Evolutionary conservation across 257 asterid species (phyloP).

Genomic region (Dorcoceras hygrometricum): DNA sequence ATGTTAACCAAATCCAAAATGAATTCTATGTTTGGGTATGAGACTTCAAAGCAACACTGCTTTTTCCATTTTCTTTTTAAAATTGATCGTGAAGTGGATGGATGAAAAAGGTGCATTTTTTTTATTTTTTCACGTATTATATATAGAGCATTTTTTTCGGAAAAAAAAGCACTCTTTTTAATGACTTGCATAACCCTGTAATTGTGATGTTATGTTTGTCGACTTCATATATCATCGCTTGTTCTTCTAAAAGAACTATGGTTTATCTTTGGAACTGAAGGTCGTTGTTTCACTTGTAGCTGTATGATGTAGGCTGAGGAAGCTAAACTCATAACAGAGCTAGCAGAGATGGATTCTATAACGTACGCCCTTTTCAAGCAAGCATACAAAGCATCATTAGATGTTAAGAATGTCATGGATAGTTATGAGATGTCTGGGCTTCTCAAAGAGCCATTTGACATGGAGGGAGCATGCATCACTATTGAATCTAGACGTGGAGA

Average conservation of each 20-base stretch:
- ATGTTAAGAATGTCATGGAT: conserved; percentile 58
- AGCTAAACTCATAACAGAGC: conserved; percentile 81
- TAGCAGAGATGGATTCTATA: conserved; percentile 64
- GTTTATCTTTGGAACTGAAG: not conserved
- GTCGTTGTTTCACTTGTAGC: conserved; percentile 1
- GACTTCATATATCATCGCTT: not conserved
- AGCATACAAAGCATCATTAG: conserved; percentile 66
- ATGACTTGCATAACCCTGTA: not conserved
- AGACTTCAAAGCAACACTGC: not conserved
- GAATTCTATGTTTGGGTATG: not conserved
- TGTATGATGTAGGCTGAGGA: conserved; percentile 68
- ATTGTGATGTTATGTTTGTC: not conserved
- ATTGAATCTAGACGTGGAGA: conserved; percentile 58
- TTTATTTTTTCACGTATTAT: no score
- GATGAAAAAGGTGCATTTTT: no score
- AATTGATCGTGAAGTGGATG: not conserved
- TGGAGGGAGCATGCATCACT: conserved; percentile 80
- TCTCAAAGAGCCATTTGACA: conserved; percentile 66
- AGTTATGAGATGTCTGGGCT: conserved; percentile 68
- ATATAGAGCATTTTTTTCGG: no score
- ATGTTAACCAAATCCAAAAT: not conserved
- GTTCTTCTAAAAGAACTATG: not conserved
- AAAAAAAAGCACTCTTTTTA: not conserved
- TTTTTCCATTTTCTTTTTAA: no score
- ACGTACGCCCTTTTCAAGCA: conserved; percentile 68